Evolutionary conservation across 2,329 filamentous ascomycete genomes (phyloP), one percentile per base, ranked within the genome.

Genomic region (Monosporascus cannonballus): DNA sequence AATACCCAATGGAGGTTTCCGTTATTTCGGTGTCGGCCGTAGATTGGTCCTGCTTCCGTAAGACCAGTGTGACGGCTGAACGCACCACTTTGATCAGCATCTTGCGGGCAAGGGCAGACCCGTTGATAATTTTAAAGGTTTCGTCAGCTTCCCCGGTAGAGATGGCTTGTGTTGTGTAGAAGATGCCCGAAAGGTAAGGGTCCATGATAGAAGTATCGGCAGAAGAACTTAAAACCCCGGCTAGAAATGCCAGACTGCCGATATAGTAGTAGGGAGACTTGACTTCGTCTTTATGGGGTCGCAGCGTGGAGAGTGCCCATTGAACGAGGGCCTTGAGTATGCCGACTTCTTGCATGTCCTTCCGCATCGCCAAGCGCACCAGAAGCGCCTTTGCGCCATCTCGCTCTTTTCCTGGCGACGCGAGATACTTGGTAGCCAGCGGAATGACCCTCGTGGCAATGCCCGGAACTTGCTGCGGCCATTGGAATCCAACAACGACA

Each of bases 371-470:
- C 46, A 96, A 76, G 46, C 91, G 82, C 18, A 96, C 89, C 7
- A 99, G 76, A 24, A 97, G 76, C 2, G 83, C 78, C 54, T 87
- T 90, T n/a, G 94, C 92, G 9, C 91, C 90, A 69, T 94, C 90
- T 53, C 89, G 83, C 66, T 96, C 93, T 62, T 96, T 96, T 0
- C 92, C 90, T 0, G 93, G 80, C 1, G 81, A 83, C 6, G 81
- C 75, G 17, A 97, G 78, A 64, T 90, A 89, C 52, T 80, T 78
- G 51, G 90, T 73, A 6, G 85, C 89, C 25, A 96, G 69, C 0
- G 83, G 81, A 5, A 96, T 73, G 9, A 94, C 75, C 15, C 90
- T 80, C 6, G 81, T 72, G 0, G 89, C 81, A 52, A 96, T 80
- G 2, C 80, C 80, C 0, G 93, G 90, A 1, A 90, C 72, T 34